These are phyloP conservation scores for Suhomyces ambrosiae DNA, from an alignment of 1,139 yeast genomes.

Conservation along the genomic window DNA sequence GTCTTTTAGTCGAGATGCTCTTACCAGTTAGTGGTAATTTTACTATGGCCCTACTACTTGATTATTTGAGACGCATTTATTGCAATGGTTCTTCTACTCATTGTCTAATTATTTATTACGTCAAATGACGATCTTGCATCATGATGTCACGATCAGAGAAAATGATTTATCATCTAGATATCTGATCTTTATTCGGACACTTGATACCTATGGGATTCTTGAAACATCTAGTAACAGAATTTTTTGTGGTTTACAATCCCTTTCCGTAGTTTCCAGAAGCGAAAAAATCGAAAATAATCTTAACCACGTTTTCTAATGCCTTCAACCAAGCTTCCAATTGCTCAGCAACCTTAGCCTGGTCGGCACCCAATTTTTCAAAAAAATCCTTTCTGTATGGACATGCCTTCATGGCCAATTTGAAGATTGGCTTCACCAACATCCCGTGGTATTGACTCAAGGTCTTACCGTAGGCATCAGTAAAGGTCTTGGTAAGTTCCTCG, in stretches of 20 bases:
- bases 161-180: too few species aligned
- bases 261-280: slow-evolving; percentile 84
- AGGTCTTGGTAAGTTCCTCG: slow-evolving; percentile 70
- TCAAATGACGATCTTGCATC: too few species aligned
- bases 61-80: too few species aligned
- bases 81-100: too few species aligned
- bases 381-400: slow-evolving; percentile 91
- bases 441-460: slow-evolving; percentile 83
- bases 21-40: too few species aligned
- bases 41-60: too few species aligned
- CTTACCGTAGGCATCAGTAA: slow-evolving; percentile 78
- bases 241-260: slow-evolving; percentile 74
- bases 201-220: too few species aligned
- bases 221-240: too few species aligned
- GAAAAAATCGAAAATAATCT: slow-evolving; percentile 72
- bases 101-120: too few species aligned
- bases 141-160: too few species aligned
- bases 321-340: slow-evolving; percentile 74
- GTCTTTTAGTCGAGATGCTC: too few species aligned
- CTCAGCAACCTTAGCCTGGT: slow-evolving; percentile 61
- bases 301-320: slow-evolving; percentile 75
- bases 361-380: slow-evolving; percentile 75
- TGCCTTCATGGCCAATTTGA: slow-evolving; percentile 93
- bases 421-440: slow-evolving; percentile 79
- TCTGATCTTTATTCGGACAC: too few species aligned